A percentile compares a stretch with the other conserved stretches of the same genome.
These are phyloP conservation scores for Backusella mclennaniae DNA, from an alignment of 192 early-diverging fungal genomes.

Conservation along the genomic window DNA sequence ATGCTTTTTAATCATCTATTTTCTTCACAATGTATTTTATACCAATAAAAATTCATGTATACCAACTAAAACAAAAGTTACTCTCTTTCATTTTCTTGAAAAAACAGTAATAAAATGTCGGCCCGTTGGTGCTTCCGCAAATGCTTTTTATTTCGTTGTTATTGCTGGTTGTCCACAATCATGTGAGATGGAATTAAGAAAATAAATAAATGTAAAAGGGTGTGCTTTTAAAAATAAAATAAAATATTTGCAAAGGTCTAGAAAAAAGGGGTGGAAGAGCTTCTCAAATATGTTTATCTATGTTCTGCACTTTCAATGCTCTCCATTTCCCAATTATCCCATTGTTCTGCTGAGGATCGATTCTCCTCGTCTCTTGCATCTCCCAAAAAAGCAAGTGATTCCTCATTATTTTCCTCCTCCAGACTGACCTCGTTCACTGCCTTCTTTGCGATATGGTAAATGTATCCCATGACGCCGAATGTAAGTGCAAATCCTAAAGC, in stretches of 20 bases:
- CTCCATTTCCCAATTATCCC: constrained; percentile 15
- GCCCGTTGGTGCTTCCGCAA: neutral
- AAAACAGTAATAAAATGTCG: neutral
- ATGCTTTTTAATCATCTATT: too few species aligned
- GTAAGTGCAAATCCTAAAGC: constrained; percentile 34
- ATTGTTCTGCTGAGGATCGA: neutral
- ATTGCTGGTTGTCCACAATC: neutral
- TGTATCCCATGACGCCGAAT: constrained; percentile 48
- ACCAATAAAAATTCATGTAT: too few species aligned
- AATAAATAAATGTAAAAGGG: neutral
- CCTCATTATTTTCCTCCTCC: constrained; percentile 11
- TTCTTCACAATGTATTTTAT: too few species aligned
- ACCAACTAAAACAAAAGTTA: too few species aligned
- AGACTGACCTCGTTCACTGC: constrained; percentile 42
- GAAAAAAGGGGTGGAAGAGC: neutral
- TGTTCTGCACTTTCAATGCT: neutral
- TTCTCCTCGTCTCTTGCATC: constrained; percentile 8
- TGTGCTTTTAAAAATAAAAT: too few species aligned
- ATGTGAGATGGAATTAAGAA: neutral
- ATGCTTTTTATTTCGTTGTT: neutral
- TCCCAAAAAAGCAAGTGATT: constrained; percentile 20
- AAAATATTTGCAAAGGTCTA: neutral
- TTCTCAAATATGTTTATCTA: neutral
- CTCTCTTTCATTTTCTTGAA: too few species aligned
- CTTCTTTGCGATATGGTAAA: constrained; percentile 43